Base-by-base conservation (phyloP, 129 eudicot genomes). In the Calendula officinalis region DNA sequence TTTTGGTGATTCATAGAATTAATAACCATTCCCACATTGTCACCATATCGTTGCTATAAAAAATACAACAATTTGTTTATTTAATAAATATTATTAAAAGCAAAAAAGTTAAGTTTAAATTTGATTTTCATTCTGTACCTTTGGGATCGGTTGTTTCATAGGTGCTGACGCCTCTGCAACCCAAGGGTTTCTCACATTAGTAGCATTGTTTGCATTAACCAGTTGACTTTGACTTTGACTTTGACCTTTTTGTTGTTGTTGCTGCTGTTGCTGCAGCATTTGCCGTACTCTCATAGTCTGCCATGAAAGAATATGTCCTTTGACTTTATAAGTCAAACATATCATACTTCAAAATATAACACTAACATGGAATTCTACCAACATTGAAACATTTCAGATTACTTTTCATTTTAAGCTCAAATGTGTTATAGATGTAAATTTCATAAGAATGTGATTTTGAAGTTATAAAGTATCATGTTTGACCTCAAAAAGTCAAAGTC, bases 111-210 rank as follows among this genome's bases (percentile, higher is more conserved):
- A 42, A 33, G 2, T 2, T 16, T n/a, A n/a, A n/a, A n/a, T n/a
- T 49, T 38, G 40, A 63, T 15, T 8, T 42, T 7, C 8, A 27
- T 57, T 53, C n/a, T n/a, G 27, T 65, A 79, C 89, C 75, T 69
- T 79, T 46, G 66, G 38, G 50, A 56, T 43, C 10, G 86, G 77
- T 79, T 86, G 78, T 61, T 41, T 74, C 78, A 27, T 65, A 10
- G 51, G 33, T 6, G 38, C 32, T 59, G 66, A 57, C 14, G 77
- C 56, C 32, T 72, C 70, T 9, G 70, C 83, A 57, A 83, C 80
- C 73, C 76, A 72, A 41, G 87, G 66, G 71, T 71, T 90, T 52
- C 82, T 82, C 70, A 72, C 83, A 7, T 45, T 77, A 16, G 75
- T 69, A 59, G 22, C 33, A 49, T 75, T 70, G 52, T 42, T 59